A percentile compares a stretch with the other conserved stretches of the same genome.
These are phyloP conservation scores for Neofusicoccum umdonicola DNA, from an alignment of 2,329 filamentous ascomycete genomes.

Conservation along the genomic window DNA sequence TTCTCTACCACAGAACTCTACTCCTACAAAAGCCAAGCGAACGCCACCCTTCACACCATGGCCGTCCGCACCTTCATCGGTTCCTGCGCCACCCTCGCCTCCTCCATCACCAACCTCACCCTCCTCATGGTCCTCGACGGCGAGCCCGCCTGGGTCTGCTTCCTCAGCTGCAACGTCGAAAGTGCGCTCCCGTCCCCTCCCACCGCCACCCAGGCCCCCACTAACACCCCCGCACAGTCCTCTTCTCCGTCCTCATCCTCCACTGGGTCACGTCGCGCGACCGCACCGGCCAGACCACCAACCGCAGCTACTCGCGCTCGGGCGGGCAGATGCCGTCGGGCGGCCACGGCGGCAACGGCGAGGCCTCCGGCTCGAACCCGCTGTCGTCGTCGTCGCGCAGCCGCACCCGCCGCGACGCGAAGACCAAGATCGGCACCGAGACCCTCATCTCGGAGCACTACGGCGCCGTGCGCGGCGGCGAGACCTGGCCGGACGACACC, in stretches of 20 bases:
- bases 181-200: background rate
- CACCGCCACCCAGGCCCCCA: background rate
- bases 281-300: background rate
- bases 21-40: background rate
- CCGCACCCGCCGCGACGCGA: background rate
- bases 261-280: constrained; percentile 14
- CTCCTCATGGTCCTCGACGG: constrained; percentile 1
- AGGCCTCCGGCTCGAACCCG: background rate
- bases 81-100: background rate
- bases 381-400: background rate
- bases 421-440: background rate
- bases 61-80: constrained; percentile 12
- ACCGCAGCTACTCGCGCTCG: background rate
- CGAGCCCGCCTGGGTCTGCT: constrained; percentile 12
- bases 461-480: background rate
- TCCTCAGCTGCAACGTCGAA: constrained; percentile 6
- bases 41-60: background rate
- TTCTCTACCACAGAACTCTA: background rate
- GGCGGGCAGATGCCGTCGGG: background rate
- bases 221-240: background rate
- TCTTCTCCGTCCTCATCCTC: background rate
- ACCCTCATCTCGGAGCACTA: constrained; percentile 5
- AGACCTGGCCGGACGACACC: background rate
- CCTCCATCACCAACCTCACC: background rate
- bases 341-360: background rate